Base-by-base conservation (phyloP, 805 yeast species). In the Metschnikowia rubicola region DNA sequence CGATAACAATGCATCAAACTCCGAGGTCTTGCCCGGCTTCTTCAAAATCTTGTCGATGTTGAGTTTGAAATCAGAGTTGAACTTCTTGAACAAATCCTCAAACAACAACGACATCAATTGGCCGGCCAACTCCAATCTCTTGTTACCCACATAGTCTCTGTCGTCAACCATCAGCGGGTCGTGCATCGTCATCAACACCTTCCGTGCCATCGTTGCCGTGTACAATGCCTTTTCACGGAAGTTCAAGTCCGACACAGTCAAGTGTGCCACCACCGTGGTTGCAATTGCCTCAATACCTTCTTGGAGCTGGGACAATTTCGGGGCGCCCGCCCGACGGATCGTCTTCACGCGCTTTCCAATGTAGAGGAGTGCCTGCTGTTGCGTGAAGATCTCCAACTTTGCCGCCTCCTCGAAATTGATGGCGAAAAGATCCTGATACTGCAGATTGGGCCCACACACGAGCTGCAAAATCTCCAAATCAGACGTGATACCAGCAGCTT, bases 211-310 rank as follows among this genome's bases (percentile, higher is more conserved):
- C 68, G 89, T 83, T 1, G 97, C 97, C 56, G 94, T 82, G 63
- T 94, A 94, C 33, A 94, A 66, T 0, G 98, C 97, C 70, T 94
- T 94, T 64, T 90, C 97, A 55, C 96, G 79, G 73, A 92, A 90
- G 61, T 94, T 95, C 38, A 88, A 73, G 57, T 84, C 88, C 44
- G 79, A 77, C 8, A 90, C 96, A 0, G 96, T 81, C 52, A 94
- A 78, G 69, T 94, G 99, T 0, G 99, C 99, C 62, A 94, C 89
- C 35, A 94, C 84, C 2, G 98, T 91, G 10, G 96, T 92, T 4
- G 98, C 98, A 46, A 88, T 81, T 6, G 96, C 97, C 67, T 92
- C 99, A 36, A 92, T 80, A 65, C 99, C 99, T 67, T 94, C 99
- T 68, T 94, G 98, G 41, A 87, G 64, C 39, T 80, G 77, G 0